Evolutionary conservation across 2,329 filamentous ascomycete species (phyloP).

Genomic region (Polychaeton citri): DNA sequence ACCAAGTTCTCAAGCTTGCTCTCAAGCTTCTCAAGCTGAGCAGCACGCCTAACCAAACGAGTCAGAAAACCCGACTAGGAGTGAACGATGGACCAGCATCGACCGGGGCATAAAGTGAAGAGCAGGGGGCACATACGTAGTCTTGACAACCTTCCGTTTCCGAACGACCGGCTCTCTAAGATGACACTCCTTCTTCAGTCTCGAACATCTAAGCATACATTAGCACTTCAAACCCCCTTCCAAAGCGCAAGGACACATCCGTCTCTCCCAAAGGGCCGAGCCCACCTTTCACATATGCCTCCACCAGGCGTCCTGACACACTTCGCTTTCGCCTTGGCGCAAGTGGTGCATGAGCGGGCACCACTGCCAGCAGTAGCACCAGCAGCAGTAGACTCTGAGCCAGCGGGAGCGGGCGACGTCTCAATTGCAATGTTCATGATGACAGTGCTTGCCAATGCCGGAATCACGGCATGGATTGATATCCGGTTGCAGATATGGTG

Average conservation of each 20-base stretch:
- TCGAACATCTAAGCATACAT: conserved; percentile 18
- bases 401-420: too few relatives aligned
- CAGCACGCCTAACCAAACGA: conserved; percentile 17
- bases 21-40: conserved; percentile 21
- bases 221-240: too few relatives aligned
- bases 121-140: conserved; percentile 13
- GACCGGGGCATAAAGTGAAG: not conserved
- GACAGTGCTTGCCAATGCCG: too few relatives aligned
- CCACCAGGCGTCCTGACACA: conserved; percentile 14
- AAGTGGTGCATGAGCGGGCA: conserved; percentile 15
- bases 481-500: too few relatives aligned
- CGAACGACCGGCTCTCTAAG: conserved; percentile 15
- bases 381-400: not conserved
- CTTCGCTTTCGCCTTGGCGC: conserved; percentile 21
- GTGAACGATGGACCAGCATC: too few relatives aligned
- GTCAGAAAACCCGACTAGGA: too few relatives aligned
- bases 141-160: conserved; percentile 14
- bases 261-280: too few relatives aligned
- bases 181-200: conserved; percentile 19
- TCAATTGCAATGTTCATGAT: too few relatives aligned
- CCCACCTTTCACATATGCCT: conserved; percentile 15
- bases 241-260: too few relatives aligned
- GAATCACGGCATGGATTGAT: too few relatives aligned
- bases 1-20: conserved; percentile 21
- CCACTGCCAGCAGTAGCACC: not conserved